phyloP scores from a whole-genome alignment of 208 protist genomes.

The Leishmania martiniquensis region DNA sequence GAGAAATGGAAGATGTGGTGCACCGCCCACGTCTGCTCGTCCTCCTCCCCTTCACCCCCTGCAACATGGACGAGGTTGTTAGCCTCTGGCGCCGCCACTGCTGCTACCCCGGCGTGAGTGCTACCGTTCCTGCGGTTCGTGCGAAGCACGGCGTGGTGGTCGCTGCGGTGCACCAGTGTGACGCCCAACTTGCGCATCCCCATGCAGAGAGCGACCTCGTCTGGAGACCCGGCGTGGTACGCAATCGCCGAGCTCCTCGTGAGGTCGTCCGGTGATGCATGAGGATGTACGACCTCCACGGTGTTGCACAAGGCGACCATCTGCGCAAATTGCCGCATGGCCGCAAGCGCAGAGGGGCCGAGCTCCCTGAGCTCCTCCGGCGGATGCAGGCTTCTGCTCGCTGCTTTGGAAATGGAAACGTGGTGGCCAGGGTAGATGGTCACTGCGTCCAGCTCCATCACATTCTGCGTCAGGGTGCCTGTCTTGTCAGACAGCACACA shows the following conservation, averaged over 20 bases:
- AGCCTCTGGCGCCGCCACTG: not conserved
- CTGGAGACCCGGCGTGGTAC: conserved; percentile 93
- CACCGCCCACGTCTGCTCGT: conserved; percentile 55
- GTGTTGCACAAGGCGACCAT: conserved; percentile 91
- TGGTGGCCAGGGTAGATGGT: conserved; percentile 37
- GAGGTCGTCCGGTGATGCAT: not conserved
- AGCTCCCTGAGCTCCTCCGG: not conserved
- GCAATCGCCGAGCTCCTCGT: not conserved
- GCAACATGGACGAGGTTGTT: not conserved
- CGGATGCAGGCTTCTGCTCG: not conserved
- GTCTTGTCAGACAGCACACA: conserved; percentile 96
- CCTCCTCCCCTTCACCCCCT: not conserved
- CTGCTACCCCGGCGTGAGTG: not conserved
- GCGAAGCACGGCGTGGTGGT: conserved; percentile 31
- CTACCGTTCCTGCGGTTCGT: not conserved
- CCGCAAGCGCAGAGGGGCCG: conserved; percentile 5
- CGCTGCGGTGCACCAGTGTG: conserved; percentile 38
- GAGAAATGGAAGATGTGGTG: conserved; percentile 89
- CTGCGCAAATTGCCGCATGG: conserved; percentile 57
- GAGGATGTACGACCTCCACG: conserved; percentile 59
- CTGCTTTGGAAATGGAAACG: conserved; percentile 20
- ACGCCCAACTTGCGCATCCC: conserved; percentile 72
- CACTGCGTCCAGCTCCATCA: conserved; percentile 89
- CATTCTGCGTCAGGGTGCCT: conserved; percentile 95
- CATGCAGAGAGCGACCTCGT: conserved; percentile 94